Percentiles rank a stretch among this genome's conserved stretches.
These are phyloP conservation scores for Anisodus tanguticus DNA, from an alignment of 257 asterid species.

Conservation along the genomic window DNA sequence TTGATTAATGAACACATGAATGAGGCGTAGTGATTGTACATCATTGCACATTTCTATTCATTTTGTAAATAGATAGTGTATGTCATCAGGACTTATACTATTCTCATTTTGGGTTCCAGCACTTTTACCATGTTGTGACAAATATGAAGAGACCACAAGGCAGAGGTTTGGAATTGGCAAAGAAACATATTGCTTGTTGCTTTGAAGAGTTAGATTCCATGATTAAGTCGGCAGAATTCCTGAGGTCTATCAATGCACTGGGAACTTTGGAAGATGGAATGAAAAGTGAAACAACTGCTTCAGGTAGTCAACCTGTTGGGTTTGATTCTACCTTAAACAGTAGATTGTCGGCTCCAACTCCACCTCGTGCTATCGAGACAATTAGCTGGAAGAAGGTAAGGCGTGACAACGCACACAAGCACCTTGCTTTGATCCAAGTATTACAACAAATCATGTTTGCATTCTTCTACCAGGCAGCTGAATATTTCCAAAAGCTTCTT, in stretches of 20 bases:
- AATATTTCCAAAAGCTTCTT: constrained; percentile 95
- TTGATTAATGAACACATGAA: constrained; percentile 9
- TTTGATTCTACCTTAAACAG: constrained; percentile 94
- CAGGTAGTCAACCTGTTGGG: constrained; percentile 88
- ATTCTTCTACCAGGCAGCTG: constrained; percentile 70
- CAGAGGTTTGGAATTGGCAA: constrained; percentile 95
- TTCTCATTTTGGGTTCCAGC: constrained; percentile 58
- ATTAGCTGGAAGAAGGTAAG: constrained; percentile 91
- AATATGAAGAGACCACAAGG: constrained; percentile 96
- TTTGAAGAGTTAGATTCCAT: constrained; percentile 82
- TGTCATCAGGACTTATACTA: constrained; percentile 24
- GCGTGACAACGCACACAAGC: constrained; percentile 6
- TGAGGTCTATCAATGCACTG: constrained; percentile 51
- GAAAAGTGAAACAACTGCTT: constrained; percentile 83
- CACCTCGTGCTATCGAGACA: constrained; percentile 86
- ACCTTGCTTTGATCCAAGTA: constrained; percentile 22
- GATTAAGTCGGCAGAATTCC: constrained; percentile 71
- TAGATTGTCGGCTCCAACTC: constrained; percentile 96
- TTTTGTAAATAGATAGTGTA: neutral
- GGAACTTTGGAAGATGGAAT: constrained; percentile 42
- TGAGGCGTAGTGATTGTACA: neutral
- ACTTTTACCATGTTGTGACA: constrained; percentile 77
- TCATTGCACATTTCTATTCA: neutral
- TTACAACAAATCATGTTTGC: constrained; percentile 20
- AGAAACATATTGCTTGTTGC: constrained; percentile 79